These are phyloP conservation scores for Kwoniella botswanensis DNA, from an alignment of 768 basidiomycete species.

Conservation along the genomic window DNA sequence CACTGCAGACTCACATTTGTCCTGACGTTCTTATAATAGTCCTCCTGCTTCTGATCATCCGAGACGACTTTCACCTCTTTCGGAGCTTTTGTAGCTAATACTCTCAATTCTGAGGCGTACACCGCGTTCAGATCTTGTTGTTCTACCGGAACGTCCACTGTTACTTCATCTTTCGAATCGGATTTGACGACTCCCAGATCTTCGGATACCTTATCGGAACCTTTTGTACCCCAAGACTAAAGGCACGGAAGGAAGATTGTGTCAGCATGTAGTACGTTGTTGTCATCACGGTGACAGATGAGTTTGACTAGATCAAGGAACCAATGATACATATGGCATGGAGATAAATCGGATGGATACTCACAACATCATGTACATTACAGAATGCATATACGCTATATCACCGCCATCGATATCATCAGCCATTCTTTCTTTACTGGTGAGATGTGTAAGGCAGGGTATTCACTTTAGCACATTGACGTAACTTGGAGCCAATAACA, in stretches of 20 bases:
- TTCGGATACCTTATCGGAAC: slow-evolving; percentile 81
- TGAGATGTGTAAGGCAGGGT: too few relatives aligned
- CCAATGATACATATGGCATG: not conserved
- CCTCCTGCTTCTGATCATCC: slow-evolving; percentile 56
- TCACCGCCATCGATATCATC: not conserved
- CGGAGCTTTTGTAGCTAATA: slow-evolving; percentile 76
- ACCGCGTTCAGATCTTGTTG: slow-evolving; percentile 70
- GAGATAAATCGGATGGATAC: not conserved
- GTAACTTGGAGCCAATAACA: slow-evolving; percentile 84
- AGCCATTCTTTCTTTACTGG: too few relatives aligned
- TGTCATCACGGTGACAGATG: slow-evolving; percentile 16
- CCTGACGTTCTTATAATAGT: slow-evolving; percentile 68
- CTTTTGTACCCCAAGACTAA: slow-evolving; percentile 91
- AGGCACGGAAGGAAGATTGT: not conserved
- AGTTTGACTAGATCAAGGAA: not conserved
- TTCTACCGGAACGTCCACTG: slow-evolving; percentile 80
- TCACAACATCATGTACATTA: slow-evolving; percentile 58
- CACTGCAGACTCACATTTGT: slow-evolving; percentile 69
- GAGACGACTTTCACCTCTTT: slow-evolving; percentile 66
- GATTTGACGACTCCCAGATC: slow-evolving; percentile 82
- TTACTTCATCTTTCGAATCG: slow-evolving; percentile 77
- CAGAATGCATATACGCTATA: slow-evolving; percentile 68
- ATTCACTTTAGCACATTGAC: slow-evolving; percentile 95
- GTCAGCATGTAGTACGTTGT: too few relatives aligned
- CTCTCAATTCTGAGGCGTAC: slow-evolving; percentile 88